These are phyloP conservation scores for Cichorium intybus DNA, from an alignment of 140 eudicot species.

Conservation along the genomic window DNA sequence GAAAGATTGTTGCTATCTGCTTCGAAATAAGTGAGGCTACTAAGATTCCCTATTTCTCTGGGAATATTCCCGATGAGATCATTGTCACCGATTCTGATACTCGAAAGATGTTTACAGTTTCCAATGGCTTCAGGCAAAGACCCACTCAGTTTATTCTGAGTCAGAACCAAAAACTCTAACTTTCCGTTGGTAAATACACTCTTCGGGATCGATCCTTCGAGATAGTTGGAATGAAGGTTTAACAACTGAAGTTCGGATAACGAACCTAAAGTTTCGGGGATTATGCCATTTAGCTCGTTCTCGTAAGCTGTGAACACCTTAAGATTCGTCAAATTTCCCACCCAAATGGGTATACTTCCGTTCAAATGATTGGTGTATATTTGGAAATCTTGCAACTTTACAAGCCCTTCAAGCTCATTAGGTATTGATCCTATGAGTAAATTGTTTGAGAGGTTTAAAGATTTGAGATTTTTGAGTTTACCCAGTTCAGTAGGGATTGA, in stretches of 20 bases:
- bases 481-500: constrained; percentile 66
- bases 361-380: constrained; percentile 56
- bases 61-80: constrained; percentile 73
- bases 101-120: constrained; percentile 75
- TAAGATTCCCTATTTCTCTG: constrained; percentile 63
- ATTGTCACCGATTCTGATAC: constrained; percentile 83
- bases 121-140: constrained; percentile 67
- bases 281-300: constrained; percentile 63
- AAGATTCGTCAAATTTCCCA: constrained; percentile 73
- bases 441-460: constrained; percentile 78
- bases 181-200: constrained; percentile 70
- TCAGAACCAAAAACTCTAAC: constrained; percentile 72
- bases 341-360: constrained; percentile 85
- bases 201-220: constrained; percentile 78
- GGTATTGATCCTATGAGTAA: constrained; percentile 67
- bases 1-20: constrained; percentile 89
- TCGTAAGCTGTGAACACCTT: constrained; percentile 93
- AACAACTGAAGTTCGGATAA: constrained; percentile 59
- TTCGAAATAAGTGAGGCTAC: constrained; percentile 90
- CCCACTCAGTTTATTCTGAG: constrained; percentile 75
- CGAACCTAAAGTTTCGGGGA: constrained; percentile 69
- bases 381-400: constrained; percentile 70
- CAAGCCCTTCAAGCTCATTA: constrained; percentile 63
- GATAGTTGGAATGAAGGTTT: constrained; percentile 88
- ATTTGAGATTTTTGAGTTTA: constrained; percentile 53